Conservation (phyloP, 148 eudicot genomes). For the Arbutus unedo region DNA sequence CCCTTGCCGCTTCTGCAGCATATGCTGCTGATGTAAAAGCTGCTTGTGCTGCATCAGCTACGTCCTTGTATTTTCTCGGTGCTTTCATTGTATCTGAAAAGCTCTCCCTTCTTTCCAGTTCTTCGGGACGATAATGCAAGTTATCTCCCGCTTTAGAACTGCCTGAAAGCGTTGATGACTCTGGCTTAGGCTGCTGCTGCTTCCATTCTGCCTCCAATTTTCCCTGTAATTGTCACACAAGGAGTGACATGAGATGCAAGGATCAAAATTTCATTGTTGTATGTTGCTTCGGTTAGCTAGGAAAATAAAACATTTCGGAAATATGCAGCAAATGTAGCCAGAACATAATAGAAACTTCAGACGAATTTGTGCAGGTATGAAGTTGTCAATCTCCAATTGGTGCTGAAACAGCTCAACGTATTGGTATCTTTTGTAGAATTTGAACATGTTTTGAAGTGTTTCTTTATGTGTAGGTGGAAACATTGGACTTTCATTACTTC, state of each 20-base stretch:
- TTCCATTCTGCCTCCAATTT: slow-evolving; percentile 22
- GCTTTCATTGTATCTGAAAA: slow-evolving; percentile 30
- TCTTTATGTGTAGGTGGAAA: background rate
- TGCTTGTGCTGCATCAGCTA: slow-evolving; percentile 78
- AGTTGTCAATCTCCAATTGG: background rate
- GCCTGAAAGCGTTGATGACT: slow-evolving; percentile 18
- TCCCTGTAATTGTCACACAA: slow-evolving; percentile 27
- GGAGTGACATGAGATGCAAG: background rate
- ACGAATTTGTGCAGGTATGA: background rate
- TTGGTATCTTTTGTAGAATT: background rate
- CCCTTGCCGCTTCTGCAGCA: slow-evolving; percentile 87
- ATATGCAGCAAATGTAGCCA: background rate
- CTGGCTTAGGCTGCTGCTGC: slow-evolving; percentile 12
- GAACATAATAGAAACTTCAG: background rate
- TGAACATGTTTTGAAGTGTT: background rate
- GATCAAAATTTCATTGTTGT: background rate
- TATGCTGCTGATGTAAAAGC: slow-evolving; percentile 81
- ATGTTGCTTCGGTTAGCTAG: background rate
- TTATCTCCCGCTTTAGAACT: slow-evolving; percentile 16
- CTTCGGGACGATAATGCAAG: background rate
- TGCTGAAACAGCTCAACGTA: background rate
- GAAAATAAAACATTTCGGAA: background rate
- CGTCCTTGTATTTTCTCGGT: slow-evolving; percentile 58
- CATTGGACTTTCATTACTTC: background rate
- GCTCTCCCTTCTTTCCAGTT: slow-evolving; percentile 20